A percentile compares a stretch with the other conserved stretches of the same genome.
Evolutionary conservation across 108 stramenopile genomes (phyloP).

Genomic region (Fragilaria crotonensis): DNA sequence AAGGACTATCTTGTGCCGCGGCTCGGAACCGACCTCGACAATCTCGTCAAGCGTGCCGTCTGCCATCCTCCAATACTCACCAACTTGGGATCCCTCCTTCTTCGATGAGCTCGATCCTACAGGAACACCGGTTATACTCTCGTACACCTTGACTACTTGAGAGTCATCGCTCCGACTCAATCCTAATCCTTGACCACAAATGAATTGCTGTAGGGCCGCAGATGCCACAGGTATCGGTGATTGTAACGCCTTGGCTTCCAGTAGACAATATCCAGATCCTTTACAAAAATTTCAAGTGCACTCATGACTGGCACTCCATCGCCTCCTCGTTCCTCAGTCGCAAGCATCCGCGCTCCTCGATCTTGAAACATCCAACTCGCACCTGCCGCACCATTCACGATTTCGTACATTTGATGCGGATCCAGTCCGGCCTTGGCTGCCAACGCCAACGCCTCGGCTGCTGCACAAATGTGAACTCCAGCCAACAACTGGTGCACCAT

Average conservation of each 20-base stretch:
- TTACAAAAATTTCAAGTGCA: slow-evolving; percentile 60
- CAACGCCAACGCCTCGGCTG: slow-evolving; percentile 62
- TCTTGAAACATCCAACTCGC: slow-evolving; percentile 74
- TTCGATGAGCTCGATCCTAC: slow-evolving; percentile 14
- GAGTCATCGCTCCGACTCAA: slow-evolving; percentile 60
- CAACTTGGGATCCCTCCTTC: slow-evolving; percentile 33
- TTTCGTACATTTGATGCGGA: slow-evolving; percentile 57
- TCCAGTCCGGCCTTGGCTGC: slow-evolving; percentile 72
- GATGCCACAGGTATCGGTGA: slow-evolving; percentile 54
- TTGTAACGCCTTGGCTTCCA: slow-evolving; percentile 45
- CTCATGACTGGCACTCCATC: too few species aligned
- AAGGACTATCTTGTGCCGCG: slow-evolving; percentile 33
- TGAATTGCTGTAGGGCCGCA: slow-evolving; percentile 67
- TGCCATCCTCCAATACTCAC: slow-evolving; percentile 39
- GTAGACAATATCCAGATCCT: slow-evolving; percentile 78
- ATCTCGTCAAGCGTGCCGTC: slow-evolving; percentile 48
- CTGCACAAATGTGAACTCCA: slow-evolving; percentile 63
- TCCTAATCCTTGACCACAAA: slow-evolving; percentile 47
- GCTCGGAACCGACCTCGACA: slow-evolving; percentile 54
- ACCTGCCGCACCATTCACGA: slow-evolving; percentile 70
- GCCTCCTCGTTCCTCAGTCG: slow-evolving; percentile 5
- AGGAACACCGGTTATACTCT: slow-evolving; percentile 45
- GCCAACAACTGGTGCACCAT: slow-evolving; percentile 76
- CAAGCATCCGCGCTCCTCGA: slow-evolving; percentile 63
- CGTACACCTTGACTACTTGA: slow-evolving; percentile 68